These are phyloP conservation scores for Triticum timopheevii DNA, from an alignment of 176 grass and related monocot species.

Conservation along the genomic window DNA sequence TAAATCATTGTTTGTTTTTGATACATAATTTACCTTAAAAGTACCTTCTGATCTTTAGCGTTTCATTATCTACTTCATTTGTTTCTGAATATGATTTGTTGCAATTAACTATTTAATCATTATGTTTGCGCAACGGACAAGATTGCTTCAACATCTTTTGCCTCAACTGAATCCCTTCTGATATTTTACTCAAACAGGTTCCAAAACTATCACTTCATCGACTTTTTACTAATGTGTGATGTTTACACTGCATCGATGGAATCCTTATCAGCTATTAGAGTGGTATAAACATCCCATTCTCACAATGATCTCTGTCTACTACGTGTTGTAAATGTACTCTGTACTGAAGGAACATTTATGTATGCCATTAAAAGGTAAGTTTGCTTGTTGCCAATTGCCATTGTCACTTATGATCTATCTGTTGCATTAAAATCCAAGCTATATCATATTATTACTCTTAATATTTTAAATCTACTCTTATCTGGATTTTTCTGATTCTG, in stretches of 20 bases:
- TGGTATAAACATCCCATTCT: conserved; percentile 57
- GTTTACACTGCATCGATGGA: conserved; percentile 94
- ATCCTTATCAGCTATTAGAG: conserved; percentile 90
- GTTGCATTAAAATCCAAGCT: not conserved
- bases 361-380: not conserved
- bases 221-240: conserved; percentile 77
- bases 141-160: not conserved
- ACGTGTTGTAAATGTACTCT: conserved; percentile 20
- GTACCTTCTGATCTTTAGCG: not conserved
- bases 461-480: not conserved
- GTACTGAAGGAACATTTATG: conserved; percentile 1
- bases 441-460: not conserved
- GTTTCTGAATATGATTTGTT: not conserved
- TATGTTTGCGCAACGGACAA: not conserved
- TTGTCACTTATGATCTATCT: conserved; percentile 4
- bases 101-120: not conserved
- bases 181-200: conserved; percentile 54
- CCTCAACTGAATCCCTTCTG: not conserved
- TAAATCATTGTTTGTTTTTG: not conserved
- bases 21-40: not conserved
- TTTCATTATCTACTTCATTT: not conserved
- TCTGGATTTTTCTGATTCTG: conserved; percentile 23
- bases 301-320: not conserved
- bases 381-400: conserved; percentile 1
- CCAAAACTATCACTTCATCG: conserved; percentile 90